Conservation (phyloP, 495 filamentous ascomycete species). For the Aspergillus cristatus region DNA sequence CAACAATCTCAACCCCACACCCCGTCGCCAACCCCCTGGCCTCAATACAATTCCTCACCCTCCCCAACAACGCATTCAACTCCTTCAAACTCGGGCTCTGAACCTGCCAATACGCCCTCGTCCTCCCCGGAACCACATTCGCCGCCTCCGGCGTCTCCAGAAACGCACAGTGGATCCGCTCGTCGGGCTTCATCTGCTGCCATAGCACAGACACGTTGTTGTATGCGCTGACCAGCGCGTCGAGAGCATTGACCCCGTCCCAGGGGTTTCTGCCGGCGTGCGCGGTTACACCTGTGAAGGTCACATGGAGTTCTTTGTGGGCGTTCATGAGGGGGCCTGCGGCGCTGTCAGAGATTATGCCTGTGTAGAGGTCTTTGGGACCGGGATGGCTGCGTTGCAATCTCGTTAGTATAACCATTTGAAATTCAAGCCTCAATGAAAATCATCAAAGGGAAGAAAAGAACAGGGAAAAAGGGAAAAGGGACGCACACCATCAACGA, state of each 20-base stretch:
- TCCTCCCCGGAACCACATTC: constrained; percentile 48
- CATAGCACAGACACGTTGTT: constrained; percentile 50
- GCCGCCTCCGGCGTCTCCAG: constrained; percentile 40
- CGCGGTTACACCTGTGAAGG: constrained; percentile 38
- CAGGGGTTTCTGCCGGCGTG: constrained; percentile 53
- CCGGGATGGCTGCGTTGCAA: too few relatives aligned
- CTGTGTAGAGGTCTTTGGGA: too few relatives aligned
- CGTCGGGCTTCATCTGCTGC: constrained; percentile 44
- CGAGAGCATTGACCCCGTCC: constrained; percentile 56
- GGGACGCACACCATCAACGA: constrained; percentile 31
- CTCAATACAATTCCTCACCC: constrained; percentile 40
- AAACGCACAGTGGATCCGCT: constrained; percentile 39
- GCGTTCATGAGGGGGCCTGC: too few relatives aligned
- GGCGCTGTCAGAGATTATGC: too few relatives aligned
- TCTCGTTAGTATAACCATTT: too few relatives aligned
- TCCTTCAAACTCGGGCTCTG: constrained; percentile 25
- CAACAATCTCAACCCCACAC: constrained; percentile 33
- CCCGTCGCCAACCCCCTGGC: constrained; percentile 46
- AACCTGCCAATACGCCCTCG: constrained; percentile 31
- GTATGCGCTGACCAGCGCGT: constrained; percentile 53
- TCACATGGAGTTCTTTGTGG: constrained; percentile 22
- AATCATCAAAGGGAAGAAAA: too few relatives aligned
- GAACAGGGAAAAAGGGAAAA: too few relatives aligned
- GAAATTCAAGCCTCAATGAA: too few relatives aligned
- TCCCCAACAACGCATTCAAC: constrained; percentile 28